phyloP scores from a whole-genome alignment of 2,329 filamentous ascomycete species.

The Sordariomycetes sp. region DNA sequence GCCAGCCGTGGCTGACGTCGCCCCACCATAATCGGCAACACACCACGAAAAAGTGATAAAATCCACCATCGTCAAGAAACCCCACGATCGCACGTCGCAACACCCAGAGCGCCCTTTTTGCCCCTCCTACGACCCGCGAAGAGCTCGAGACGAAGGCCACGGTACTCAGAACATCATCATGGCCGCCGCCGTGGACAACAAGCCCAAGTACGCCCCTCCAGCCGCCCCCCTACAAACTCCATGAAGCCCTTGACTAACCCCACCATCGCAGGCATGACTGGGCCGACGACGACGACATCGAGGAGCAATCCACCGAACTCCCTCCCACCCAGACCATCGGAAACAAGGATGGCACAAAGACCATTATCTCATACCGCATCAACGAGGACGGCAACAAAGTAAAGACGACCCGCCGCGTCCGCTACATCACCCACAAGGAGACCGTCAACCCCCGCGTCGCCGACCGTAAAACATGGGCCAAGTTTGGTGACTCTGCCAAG shows the following conservation, averaged over 20 bases:
- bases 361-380: constrained; percentile 79
- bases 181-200: constrained; percentile 27
- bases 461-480: constrained; percentile 84
- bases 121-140: not conserved
- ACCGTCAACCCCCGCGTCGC: constrained; percentile 94
- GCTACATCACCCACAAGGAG: constrained; percentile 83
- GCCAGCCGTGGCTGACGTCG: constrained; percentile 4
- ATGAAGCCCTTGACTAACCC: constrained; percentile 21
- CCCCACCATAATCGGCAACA: constrained; percentile 24
- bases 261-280: constrained; percentile 58
- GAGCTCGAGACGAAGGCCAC: constrained; percentile 3
- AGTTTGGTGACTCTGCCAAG: constrained; percentile 87
- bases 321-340: constrained; percentile 81
- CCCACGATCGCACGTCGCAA: constrained; percentile 20
- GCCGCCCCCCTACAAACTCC: no score
- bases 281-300: constrained; percentile 94
- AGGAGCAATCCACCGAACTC: constrained; percentile 63
- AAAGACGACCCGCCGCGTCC: constrained; percentile 93
- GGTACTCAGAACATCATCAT: constrained; percentile 17
- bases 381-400: constrained; percentile 94
- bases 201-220: constrained; percentile 26
- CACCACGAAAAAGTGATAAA: constrained; percentile 32
- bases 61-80: constrained; percentile 25
- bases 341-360: constrained; percentile 98
- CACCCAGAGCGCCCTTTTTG: not conserved